These are phyloP conservation scores for Neoboletus brunneissimus DNA, from an alignment of 768 basidiomycete species.

Conservation along the genomic window DNA sequence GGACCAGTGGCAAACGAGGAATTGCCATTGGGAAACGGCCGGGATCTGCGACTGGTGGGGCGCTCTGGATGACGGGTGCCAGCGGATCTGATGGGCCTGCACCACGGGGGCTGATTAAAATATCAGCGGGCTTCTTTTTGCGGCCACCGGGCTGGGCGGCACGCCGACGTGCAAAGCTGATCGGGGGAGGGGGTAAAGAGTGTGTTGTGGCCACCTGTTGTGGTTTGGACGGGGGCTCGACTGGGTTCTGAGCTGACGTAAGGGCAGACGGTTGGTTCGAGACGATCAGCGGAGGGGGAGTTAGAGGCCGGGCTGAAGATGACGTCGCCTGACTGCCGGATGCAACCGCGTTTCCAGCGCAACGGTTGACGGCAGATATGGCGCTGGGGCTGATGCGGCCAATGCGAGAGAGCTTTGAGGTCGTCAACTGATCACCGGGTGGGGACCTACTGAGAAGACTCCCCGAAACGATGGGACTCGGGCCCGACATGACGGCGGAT, in stretches of 20 bases:
- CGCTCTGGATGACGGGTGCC: constrained; percentile 71
- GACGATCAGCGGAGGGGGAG: constrained; percentile 26
- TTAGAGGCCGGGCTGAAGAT: constrained; percentile 22
- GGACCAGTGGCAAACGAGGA: constrained; percentile 57
- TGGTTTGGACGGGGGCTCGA: constrained; percentile 25
- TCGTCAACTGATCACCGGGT: constrained; percentile 23
- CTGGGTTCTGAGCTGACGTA: constrained; percentile 14
- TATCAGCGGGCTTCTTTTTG: constrained; percentile 75
- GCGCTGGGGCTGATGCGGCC: constrained; percentile 41
- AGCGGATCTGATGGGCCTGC: constrained; percentile 49
- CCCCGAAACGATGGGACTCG: constrained; percentile 17
- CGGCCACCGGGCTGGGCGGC: constrained; percentile 58
- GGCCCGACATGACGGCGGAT: constrained; percentile 35
- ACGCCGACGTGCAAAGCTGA: constrained; percentile 74
- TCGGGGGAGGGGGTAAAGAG: constrained; percentile 65
- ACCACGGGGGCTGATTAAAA: constrained; percentile 71
- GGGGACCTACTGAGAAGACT: constrained; percentile 27
- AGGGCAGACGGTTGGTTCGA: constrained; percentile 17
- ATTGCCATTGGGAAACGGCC: constrained; percentile 60
- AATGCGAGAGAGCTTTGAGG: constrained; percentile 29
- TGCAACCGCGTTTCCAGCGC: constrained; percentile 25
- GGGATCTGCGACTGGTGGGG: constrained; percentile 55
- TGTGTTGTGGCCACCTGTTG: constrained; percentile 21
- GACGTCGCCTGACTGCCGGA: constrained; percentile 27
- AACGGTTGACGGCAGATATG: constrained; percentile 19